phyloP scores from a whole-genome alignment of 2,329 filamentous ascomycete species.

The Ceratocystis variospora region DNA sequence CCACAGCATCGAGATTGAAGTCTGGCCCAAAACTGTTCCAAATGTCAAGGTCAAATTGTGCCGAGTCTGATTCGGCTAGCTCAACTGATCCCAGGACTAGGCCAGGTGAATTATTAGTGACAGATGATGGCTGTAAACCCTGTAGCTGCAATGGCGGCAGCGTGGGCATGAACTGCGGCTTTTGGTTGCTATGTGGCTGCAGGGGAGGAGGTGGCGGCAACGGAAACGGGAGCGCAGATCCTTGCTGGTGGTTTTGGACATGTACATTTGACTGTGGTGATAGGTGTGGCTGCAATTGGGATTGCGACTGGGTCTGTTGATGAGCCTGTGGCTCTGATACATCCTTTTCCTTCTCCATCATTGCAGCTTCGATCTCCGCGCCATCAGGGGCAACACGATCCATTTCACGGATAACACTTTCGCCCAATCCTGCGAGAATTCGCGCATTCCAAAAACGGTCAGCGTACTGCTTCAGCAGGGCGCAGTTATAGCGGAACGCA shows the following conservation, averaged over 20 bases:
- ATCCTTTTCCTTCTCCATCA: neutral
- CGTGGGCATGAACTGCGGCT: neutral
- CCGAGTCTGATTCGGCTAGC: conserved; percentile 3
- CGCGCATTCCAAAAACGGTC: conserved; percentile 44
- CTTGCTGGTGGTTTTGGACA: neutral
- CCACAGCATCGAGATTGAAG: conserved; percentile 40
- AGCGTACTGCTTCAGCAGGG: conserved; percentile 39
- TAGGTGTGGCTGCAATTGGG: neutral
- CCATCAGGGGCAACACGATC: conserved; percentile 38
- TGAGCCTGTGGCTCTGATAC: neutral
- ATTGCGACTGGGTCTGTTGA: neutral
- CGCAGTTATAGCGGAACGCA: conserved; percentile 41
- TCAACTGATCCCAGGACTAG: neutral
- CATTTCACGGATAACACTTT: conserved; percentile 43
- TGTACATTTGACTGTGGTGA: neutral
- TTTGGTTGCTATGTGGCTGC: neutral
- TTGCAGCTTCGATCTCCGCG: conserved; percentile 28
- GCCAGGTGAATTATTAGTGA: conserved; percentile 6
- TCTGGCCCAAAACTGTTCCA: conserved; percentile 34
- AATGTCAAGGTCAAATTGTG: conserved; percentile 17
- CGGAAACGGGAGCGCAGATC: neutral
- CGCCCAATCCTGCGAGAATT: conserved; percentile 41
- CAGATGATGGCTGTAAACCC: neutral
- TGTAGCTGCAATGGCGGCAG: neutral
- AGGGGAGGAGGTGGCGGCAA: neutral